phyloP scores from a whole-genome alignment of 345 rosid genomes.

The Brassica nigra region DNA sequence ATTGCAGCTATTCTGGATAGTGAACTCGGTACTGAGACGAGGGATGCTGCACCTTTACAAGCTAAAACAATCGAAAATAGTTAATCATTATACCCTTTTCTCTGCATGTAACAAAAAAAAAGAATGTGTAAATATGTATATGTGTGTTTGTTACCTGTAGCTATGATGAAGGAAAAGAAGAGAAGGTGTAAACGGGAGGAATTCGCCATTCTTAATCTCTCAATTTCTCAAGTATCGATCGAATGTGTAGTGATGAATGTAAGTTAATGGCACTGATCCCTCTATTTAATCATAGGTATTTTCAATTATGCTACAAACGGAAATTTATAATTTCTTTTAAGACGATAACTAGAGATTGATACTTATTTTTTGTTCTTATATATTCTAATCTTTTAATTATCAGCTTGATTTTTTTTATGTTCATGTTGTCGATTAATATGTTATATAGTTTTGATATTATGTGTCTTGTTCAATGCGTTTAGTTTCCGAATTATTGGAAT shows the following conservation, averaged over 20 bases:
- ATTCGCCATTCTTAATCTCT: slow-evolving; percentile 22
- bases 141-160: background rate
- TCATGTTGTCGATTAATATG: too few relatives aligned
- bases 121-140: background rate
- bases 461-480: too few relatives aligned
- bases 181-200: slow-evolving; percentile 9
- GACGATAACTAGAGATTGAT: too few relatives aligned
- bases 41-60: slow-evolving; percentile 11
- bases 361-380: too few relatives aligned
- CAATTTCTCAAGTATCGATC: background rate
- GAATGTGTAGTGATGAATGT: background rate
- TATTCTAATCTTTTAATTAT: too few relatives aligned
- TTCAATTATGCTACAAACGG: background rate
- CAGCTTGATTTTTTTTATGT: too few relatives aligned
- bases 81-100: background rate
- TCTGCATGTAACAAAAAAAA: background rate
- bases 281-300: slow-evolving; percentile 23
- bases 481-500: too few relatives aligned
- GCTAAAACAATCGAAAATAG: background rate
- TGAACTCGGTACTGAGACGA: slow-evolving; percentile 23
- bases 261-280: background rate
- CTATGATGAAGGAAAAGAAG: slow-evolving; percentile 27
- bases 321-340: too few relatives aligned
- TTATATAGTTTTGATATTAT: too few relatives aligned
- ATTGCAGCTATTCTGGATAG: slow-evolving; percentile 8